A percentile compares a stretch with the other conserved stretches of the same genome.
Evolutionary conservation across 2,329 filamentous ascomycete species (phyloP).

Genomic region (Calonectria pauciramosa): DNA sequence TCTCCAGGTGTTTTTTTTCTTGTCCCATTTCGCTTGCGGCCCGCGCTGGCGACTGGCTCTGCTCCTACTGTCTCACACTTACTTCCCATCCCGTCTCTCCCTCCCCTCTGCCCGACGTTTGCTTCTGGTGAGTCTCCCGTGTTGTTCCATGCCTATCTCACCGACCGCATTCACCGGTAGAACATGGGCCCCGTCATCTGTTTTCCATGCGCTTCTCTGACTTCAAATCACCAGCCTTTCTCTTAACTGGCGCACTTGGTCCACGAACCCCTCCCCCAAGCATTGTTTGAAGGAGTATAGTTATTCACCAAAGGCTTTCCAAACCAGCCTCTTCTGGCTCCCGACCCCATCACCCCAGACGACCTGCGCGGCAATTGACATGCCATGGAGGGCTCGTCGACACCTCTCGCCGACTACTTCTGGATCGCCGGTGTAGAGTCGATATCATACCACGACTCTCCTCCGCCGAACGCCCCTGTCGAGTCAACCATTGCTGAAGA

Average conservation of each 20-base stretch:
- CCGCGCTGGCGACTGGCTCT: conserved; percentile 43
- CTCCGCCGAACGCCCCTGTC: conserved; percentile 55
- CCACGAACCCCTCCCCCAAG: conserved; percentile 15
- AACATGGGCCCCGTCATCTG: conserved; percentile 22
- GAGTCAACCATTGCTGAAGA: conserved; percentile 75
- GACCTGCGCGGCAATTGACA: conserved; percentile 51
- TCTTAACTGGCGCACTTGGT: conserved; percentile 18
- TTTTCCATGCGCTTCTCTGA: conserved; percentile 23
- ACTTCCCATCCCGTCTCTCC: conserved; percentile 28
- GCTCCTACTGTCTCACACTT: conserved; percentile 32
- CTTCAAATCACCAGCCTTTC: conserved; percentile 35
- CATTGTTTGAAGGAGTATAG: not conserved
- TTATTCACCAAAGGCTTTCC: conserved; percentile 22
- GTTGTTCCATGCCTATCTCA: conserved; percentile 25
- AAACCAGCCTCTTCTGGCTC: conserved; percentile 11
- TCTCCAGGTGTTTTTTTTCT: conserved; percentile 10
- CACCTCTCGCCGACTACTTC: conserved; percentile 80
- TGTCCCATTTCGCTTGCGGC: conserved; percentile 37
- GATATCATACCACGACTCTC: conserved; percentile 73
- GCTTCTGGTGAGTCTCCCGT: conserved; percentile 35
- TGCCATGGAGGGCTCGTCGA: conserved; percentile 73
- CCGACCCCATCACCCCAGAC: conserved; percentile 29
- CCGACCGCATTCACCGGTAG: conserved; percentile 15
- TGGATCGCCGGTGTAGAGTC: conserved; percentile 81
- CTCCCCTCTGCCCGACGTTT: conserved; percentile 28